Evolutionary conservation across 164 flowering plant species (phyloP), one percentile per base, ranked within the genome.

Genomic region (Kalanchoe fedtschenkoi): DNA sequence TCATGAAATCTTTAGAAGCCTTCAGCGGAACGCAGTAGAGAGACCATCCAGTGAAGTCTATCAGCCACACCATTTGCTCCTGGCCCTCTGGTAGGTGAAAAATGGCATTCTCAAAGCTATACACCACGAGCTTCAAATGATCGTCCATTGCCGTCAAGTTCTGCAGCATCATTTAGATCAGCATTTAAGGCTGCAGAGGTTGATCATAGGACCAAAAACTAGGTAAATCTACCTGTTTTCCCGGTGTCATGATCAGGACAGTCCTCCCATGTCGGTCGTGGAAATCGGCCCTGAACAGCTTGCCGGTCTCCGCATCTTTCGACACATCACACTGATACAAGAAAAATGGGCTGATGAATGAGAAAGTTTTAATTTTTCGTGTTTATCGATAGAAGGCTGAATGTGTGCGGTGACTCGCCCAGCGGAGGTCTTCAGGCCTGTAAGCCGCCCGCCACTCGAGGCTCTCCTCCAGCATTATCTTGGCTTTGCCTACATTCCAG

Each of bases 351-450:
- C n/a, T n/a, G n/a, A n/a, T n/a, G n/a, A n/a, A n/a, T n/a, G n/a
- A n/a, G n/a, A n/a, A n/a, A n/a, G n/a, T n/a, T n/a, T n/a, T n/a
- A n/a, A n/a, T n/a, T n/a, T n/a, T n/a, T n/a, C n/a, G n/a, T n/a
- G n/a, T n/a, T n/a, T n/a, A n/a, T n/a, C n/a, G n/a, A n/a, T n/a
- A n/a, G n/a, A n/a, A n/a, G n/a, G n/a, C n/a, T n/a, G n/a, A n/a
- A n/a, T n/a, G n/a, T 24, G 26, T 51, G 43, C 29, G n/a, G n/a
- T n/a, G n/a, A 38, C 75, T 69, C 77, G 91, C 99, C 99, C 99
- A 95, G 47, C 87, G 80, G 58, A 91, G 91, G 68, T 95, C 93
- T 79, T 91, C 97, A 56, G 99, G 99, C 76, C 82, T 91, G 66
- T 66, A 95, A 11, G 78, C 69, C 58, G 86, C 77, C 68, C 99